These are phyloP conservation scores for Aspergillus neoniger DNA, from an alignment of 2,329 filamentous ascomycete species.

Conservation along the genomic window DNA sequence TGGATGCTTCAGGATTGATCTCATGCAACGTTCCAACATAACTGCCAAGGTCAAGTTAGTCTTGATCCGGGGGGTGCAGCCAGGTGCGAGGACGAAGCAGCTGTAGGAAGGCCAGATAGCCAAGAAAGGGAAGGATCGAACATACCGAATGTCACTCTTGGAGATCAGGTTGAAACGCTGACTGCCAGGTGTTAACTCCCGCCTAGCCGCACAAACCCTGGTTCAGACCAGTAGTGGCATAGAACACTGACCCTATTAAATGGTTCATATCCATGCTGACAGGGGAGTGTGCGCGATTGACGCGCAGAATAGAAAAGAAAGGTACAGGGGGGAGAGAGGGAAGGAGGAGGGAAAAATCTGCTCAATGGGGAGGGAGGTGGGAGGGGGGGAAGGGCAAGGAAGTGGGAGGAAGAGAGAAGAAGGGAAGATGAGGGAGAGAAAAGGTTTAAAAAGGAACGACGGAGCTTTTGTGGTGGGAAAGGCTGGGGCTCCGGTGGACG, in stretches of 20 bases:
- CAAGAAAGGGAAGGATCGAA: not conserved
- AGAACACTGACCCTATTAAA: conserved; percentile 49
- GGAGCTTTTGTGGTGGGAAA: conserved; percentile 31
- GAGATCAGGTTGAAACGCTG: conserved; percentile 96
- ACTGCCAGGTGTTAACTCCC: conserved; percentile 54
- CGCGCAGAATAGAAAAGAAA: conserved; percentile 29
- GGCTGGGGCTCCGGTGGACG: conserved; percentile 35
- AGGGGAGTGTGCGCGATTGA: conserved; percentile 34
- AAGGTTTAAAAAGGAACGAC: conserved; percentile 18
- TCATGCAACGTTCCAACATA: conserved; percentile 95
- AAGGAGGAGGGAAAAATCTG: conserved; percentile 28
- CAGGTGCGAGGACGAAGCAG: conserved; percentile 17
- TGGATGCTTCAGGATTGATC: conserved; percentile 96
- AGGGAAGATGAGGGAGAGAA: conserved; percentile 31
- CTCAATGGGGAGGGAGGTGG: conserved; percentile 24
- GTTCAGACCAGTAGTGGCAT: conserved; percentile 30
- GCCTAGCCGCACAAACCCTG: conserved; percentile 38
- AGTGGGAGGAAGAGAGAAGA: conserved; percentile 26
- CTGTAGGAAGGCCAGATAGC: conserved; percentile 16
- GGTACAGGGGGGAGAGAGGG: conserved; percentile 19
- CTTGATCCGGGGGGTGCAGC: not conserved
- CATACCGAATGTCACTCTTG: conserved; percentile 93
- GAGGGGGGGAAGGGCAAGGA: conserved; percentile 25
- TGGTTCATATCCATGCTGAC: conserved; percentile 53
- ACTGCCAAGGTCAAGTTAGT: conserved; percentile 54